These are phyloP conservation scores for Venturia nashicola DNA, from an alignment of 2,329 filamentous ascomycete genomes.

Conservation along the genomic window DNA sequence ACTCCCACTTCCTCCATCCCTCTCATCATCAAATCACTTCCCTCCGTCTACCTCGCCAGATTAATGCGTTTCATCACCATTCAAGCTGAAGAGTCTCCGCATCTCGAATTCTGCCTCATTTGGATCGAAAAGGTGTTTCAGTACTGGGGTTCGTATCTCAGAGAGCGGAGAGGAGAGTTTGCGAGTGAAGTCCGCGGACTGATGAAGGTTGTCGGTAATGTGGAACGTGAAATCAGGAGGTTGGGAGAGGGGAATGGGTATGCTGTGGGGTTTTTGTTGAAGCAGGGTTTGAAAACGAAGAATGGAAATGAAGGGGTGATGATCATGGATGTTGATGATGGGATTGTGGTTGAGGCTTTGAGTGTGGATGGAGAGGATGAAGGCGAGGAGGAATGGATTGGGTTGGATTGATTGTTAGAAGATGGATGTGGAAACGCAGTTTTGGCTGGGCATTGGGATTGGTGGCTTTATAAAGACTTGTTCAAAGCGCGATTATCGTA, in stretches of 20 bases:
- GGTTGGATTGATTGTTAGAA: background rate
- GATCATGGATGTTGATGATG: conserved; percentile 5
- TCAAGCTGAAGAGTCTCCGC: conserved; percentile 79
- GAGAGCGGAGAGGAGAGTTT: conserved; percentile 65
- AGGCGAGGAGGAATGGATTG: conserved; percentile 10
- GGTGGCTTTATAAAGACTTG: too few species aligned
- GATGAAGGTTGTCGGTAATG: conserved; percentile 64
- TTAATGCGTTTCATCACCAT: conserved; percentile 78
- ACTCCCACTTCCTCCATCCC: conserved; percentile 64
- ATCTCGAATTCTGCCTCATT: conserved; percentile 85
- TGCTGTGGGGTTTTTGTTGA: conserved; percentile 70
- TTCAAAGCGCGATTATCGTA: too few species aligned
- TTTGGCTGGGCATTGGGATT: too few species aligned
- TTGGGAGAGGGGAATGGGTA: conserved; percentile 83
- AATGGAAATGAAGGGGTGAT: background rate
- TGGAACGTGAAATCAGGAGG: conserved; percentile 70
- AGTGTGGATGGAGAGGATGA: background rate
- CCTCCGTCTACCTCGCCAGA: conserved; percentile 73
- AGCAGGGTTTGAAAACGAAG: conserved; percentile 29
- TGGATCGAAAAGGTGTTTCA: conserved; percentile 80
- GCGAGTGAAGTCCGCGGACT: conserved; percentile 77
- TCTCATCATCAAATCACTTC: conserved; percentile 67
- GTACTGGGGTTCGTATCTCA: conserved; percentile 74
- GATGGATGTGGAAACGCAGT: too few species aligned
- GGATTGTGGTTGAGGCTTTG: background rate